Base-by-base conservation (phyloP, 139 green algal genomes). In the Haematococcus lacustris region DNA sequence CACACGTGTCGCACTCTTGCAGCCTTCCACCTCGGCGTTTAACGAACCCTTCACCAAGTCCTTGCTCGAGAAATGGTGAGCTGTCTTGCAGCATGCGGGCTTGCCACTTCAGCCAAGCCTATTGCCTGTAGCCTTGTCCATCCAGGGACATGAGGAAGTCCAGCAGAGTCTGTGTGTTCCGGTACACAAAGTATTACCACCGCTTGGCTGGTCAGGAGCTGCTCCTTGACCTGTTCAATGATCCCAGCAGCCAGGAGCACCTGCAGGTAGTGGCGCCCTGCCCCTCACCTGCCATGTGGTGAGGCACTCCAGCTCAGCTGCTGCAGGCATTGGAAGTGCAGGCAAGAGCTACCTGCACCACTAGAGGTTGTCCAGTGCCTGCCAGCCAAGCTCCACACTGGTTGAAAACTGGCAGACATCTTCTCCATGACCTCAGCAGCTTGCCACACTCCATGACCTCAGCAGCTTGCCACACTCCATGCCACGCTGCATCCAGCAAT, bases 111-210 rank as follows among this genome's bases (percentile, higher is more conserved):
- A 35, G 32, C 33, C 13, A 26, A 9, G 6, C 26, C 43, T 41
- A 25, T 30, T 50, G 61, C 61, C 13, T 38, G 40, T 50, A 28
- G 37, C 37, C 25, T 73, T 25, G 28, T 25, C 13, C 13, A 28
- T 60, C 28, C 80, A 87, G 82, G 79, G 79, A 82, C 69, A 78
- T 87, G 47, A 38, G 38, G 17, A 76, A 71, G 23, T 59, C 33
- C 40, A 57, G 71, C 40, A 60, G 71, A 23, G 74, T 73, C 59
- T 53, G 78, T 6, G 50, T 68, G 2, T 86, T 89, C 38, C 74
- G 73, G 25, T 89, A 87, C 71, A 82, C 64, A 3, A 89, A 87
- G 40, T 73, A 80, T 35, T 89, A 87, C 51, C 81, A 86, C 65
- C 85, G 85, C 40, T 76, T 89, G 71, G 43, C 73, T 73, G 71